phyloP scores from a whole-genome alignment of 228 moss, liverwort and hornwort genomes.

The Sphagnum magellanicum region DNA sequence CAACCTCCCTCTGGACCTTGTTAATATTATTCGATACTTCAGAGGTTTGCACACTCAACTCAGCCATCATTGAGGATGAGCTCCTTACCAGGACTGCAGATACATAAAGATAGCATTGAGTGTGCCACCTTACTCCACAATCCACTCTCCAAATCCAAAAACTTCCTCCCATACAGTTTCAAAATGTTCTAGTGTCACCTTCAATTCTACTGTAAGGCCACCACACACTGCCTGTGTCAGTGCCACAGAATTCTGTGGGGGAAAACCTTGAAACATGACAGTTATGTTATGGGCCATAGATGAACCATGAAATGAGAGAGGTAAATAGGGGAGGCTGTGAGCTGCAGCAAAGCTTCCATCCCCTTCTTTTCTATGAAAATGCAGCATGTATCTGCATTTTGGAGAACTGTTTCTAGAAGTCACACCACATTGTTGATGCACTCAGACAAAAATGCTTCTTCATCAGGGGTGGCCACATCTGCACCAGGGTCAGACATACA shows the following conservation, averaged over 20 bases:
- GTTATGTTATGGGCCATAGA: constrained; percentile 95
- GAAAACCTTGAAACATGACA: constrained; percentile 87
- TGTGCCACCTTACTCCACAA: constrained; percentile 56
- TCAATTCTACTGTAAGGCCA: constrained; percentile 71
- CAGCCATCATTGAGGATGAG: constrained; percentile 83
- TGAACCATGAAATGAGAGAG: constrained; percentile 92
- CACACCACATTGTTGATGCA: constrained; percentile 93
- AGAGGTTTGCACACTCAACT: constrained; percentile 65
- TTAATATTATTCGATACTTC: constrained; percentile 67
- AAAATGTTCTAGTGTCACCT: constrained; percentile 43
- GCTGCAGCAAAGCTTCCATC: constrained; percentile 77
- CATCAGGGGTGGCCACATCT: constrained; percentile 40
- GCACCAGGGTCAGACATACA: constrained; percentile 39
- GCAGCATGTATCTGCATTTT: constrained; percentile 91
- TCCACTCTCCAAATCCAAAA: constrained; percentile 62
- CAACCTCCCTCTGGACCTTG: constrained; percentile 71
- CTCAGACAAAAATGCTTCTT: constrained; percentile 78
- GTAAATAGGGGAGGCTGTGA: constrained; percentile 88
- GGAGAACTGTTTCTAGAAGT: constrained; percentile 81
- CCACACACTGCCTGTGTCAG: constrained; percentile 80
- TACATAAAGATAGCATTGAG: constrained; percentile 78
- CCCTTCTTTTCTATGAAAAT: constrained; percentile 97
- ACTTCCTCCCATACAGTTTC: constrained; percentile 48
- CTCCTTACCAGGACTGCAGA: constrained; percentile 87
- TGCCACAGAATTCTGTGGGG: constrained; percentile 75